Percentiles rank a stretch among this genome's conserved stretches.
Conservation (phyloP, 1,284 basidiomycete species). For the Lentinula novae-zelandiae region DNA sequence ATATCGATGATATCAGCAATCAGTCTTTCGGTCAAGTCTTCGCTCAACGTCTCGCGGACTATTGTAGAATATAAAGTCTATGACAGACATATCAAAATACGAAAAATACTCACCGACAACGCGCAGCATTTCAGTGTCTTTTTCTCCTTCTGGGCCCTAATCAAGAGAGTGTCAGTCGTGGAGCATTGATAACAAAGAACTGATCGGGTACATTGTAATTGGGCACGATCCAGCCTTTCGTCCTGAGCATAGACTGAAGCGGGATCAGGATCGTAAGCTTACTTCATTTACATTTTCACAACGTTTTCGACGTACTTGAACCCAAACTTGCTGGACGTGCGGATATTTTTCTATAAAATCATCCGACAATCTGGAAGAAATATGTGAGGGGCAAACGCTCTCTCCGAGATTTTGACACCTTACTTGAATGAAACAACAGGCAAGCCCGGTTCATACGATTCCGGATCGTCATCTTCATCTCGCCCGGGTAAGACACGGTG, state of each 20-base stretch:
- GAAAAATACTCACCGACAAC: constrained; percentile 42
- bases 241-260: constrained; percentile 42
- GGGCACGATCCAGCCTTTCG: constrained; percentile 63
- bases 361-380: constrained; percentile 41
- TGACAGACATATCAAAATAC: not conserved
- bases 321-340: constrained; percentile 58
- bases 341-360: constrained; percentile 53
- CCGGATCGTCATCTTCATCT: constrained; percentile 32
- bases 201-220: constrained; percentile 42
- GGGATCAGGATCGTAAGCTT: not conserved
- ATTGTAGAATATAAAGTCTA: constrained; percentile 19
- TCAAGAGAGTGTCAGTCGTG: not conserved
- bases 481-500: constrained; percentile 26
- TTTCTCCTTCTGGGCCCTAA: constrained; percentile 44
- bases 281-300: not conserved
- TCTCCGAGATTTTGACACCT: not conserved
- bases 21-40: constrained; percentile 41
- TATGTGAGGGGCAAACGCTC: not conserved
- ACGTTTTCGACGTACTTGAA: constrained; percentile 33
- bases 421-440: constrained; percentile 71
- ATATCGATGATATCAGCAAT: constrained; percentile 40
- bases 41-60: constrained; percentile 51
- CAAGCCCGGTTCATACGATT: constrained; percentile 51
- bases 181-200: not conserved
- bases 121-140: constrained; percentile 56